These are phyloP conservation scores for Amborella trichopoda DNA, from an alignment of 164 flowering plant genomes.

Conservation along the genomic window DNA sequence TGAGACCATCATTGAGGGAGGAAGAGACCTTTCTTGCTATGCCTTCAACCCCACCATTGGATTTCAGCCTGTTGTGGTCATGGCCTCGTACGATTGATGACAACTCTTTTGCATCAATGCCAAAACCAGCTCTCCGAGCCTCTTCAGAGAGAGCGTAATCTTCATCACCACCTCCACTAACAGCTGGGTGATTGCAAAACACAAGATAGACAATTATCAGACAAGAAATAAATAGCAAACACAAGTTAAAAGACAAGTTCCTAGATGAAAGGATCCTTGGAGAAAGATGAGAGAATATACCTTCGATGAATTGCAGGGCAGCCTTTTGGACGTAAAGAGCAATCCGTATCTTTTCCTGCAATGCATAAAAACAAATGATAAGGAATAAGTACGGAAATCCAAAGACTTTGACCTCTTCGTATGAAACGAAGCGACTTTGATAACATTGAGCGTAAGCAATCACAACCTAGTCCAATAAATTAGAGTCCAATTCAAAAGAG, in stretches of 20 bases:
- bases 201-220: background rate
- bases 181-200: too few species aligned
- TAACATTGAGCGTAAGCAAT: too few species aligned
- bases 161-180: conserved; percentile 11
- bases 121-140: conserved; percentile 21
- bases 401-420: too few species aligned
- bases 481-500: too few species aligned
- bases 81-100: conserved; percentile 28
- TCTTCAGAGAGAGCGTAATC: conserved; percentile 21
- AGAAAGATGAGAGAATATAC: conserved; percentile 11
- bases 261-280: background rate
- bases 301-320: conserved; percentile 35
- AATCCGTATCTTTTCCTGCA: conserved; percentile 32
- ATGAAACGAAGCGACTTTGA: too few species aligned
- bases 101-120: conserved; percentile 27
- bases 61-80: conserved; percentile 15
- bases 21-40: conserved; percentile 21
- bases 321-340: conserved; percentile 28
- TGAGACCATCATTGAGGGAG: conserved; percentile 22
- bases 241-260: background rate
- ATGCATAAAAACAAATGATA: background rate
- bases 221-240: background rate
- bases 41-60: conserved; percentile 22
- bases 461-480: too few species aligned
- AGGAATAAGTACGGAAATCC: background rate